Evolutionary conservation across 2,329 filamentous ascomycete genomes (phyloP), one percentile per base, ranked within the genome.

Genomic region (Orbilia quercus): DNA sequence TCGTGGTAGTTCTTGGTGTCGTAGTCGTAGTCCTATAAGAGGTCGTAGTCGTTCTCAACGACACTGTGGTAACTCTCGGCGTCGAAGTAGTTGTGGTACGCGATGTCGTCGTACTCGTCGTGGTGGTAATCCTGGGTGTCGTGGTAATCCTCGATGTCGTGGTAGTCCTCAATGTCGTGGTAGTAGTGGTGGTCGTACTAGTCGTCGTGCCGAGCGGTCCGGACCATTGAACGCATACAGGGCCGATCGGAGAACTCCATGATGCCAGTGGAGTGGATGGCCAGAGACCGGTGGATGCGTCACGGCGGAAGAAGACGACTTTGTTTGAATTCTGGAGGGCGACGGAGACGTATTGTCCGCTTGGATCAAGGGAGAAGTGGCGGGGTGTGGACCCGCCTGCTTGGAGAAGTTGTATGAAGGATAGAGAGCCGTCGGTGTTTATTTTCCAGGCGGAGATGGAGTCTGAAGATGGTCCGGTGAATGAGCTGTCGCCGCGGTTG

Each of bases 351-450:
- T 89, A 80, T 67, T 84, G 84, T 0, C 90, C 90, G 9, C 84
- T 85, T 74, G 83, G 84, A 79, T 89, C 92, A 66, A 91, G 80
- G 53, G 84, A 85, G 79, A 91, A 90, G 40, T 90, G 88, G 16
- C 90, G 84, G 0, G 90, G 90, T 60, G 84, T 85, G 6, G 81
- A 79, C 1, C 91, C 91, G 54, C 89, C 88, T 0, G 87, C 85
- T 0, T 89, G 83, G 18, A 84, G 84, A 20, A 87, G 83, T 76
- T 89, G 84, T 2, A 86, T 79, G 65, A 86, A 84, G 0, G 77
- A 80, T 22, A 91, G 82, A 1, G 80, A 81, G 2, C 89, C 89
- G n/a, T 84, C 84, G 9, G 78, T 74, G 76, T 86, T 80, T 75
- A 91, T 85, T 62, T 81, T 78, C 81, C 87, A 91, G 69, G 83